Percentiles rank a stretch among this genome's conserved stretches.
Conservation (phyloP, 2,329 filamentous ascomycete species). For the Fonsecaea erecta region DNA sequence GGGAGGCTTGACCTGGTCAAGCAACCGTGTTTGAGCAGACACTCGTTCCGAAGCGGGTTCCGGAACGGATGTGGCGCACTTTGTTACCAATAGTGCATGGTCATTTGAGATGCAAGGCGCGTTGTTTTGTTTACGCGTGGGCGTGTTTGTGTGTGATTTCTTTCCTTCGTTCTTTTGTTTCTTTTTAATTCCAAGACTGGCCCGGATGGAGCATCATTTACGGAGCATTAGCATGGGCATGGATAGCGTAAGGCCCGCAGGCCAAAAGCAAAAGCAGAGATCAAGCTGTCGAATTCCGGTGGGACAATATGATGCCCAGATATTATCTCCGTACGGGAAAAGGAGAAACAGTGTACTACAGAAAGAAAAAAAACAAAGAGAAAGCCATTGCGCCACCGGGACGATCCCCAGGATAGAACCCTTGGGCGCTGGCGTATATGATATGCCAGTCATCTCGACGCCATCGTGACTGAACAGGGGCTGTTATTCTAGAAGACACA, state of each 20-base stretch:
- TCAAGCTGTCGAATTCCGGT: not conserved
- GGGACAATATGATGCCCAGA: not conserved
- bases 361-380: not conserved
- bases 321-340: not conserved
- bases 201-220: slow-evolving; percentile 6
- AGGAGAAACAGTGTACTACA: not conserved
- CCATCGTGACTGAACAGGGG: not conserved
- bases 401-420: not conserved
- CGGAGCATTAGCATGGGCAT: slow-evolving; percentile 6
- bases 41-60: not conserved
- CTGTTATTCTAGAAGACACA: slow-evolving; percentile 1
- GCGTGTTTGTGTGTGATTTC: not conserved
- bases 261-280: not conserved
- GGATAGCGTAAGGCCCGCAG: not conserved
- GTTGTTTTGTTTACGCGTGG: no score
- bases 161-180: not conserved
- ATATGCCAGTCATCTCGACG: not conserved
- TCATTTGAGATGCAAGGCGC: not conserved
- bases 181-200: not conserved
- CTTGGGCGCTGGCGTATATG: not conserved
- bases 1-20: slow-evolving; percentile 27
- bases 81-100: not conserved
- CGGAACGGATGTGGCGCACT: not conserved
- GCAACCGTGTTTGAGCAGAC: not conserved
- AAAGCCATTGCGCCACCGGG: not conserved